Base-by-base conservation (phyloP, 345 rosid species). In the Bruguiera parviflora region DNA sequence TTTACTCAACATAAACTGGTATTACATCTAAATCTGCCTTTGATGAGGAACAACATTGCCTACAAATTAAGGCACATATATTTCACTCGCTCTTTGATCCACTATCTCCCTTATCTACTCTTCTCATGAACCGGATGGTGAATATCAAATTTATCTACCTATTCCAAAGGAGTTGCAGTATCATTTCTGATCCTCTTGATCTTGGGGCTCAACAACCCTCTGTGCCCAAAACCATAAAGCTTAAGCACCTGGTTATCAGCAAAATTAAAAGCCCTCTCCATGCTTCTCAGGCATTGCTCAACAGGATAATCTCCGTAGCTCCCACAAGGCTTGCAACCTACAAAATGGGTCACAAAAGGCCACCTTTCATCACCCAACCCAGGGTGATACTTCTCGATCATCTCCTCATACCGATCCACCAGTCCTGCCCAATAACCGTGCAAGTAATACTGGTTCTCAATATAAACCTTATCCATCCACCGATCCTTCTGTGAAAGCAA, bases 251-350 rank as follows among this genome's bases (percentile, higher is more conserved):
- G 98, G 75, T 91, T 94, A 75, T 94, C 97, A 0, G 96, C 97
- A 64, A 94, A 91, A 82, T 89, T 94, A 66, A 84, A 94, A 13
- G 98, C 97, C 77, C 97, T 84, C 82, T 94, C 96, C 96, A 91
- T 94, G 80, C 96, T 89, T 69, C 81, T 79, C 76, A 94, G 77
- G 84, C 98, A 94, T 60, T 78, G 80, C 77, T 91, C 97, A 8
- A 89, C 97, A 0, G 98, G 89, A 71, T 94, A 94, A 84, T 94
- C 98, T 11, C 92, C 98, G 58, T 91, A 94, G 74, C 97, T 91
- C 59, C 97, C 98, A 71, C 98, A 94, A 64, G 97, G 96, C 80
- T 94, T 94, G 73, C 98, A 94, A 7, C 97, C 97, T 2, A 94
- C 97, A 16, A 91, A 94, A 66, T 94, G 96, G 22, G 98, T 94